A percentile compares a stretch with the other conserved stretches of the same genome.
Conservation (phyloP, 1,284 basidiomycete species). For the Coniferiporia sulphurascens region DNA sequence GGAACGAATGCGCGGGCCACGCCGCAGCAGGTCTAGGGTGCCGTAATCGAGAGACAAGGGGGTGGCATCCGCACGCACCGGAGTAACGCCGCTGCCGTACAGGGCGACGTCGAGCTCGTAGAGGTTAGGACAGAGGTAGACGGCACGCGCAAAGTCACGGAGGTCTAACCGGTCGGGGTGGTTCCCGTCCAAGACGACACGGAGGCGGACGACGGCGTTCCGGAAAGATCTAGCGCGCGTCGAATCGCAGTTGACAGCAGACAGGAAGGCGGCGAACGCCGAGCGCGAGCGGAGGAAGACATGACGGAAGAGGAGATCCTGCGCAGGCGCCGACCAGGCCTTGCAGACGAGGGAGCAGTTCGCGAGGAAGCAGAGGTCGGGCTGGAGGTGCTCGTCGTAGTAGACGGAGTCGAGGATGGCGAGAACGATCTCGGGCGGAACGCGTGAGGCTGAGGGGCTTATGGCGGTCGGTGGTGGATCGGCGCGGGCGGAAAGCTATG, state of each 20-base stretch:
- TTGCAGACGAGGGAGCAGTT: slow-evolving; percentile 57
- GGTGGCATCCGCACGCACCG: slow-evolving; percentile 35
- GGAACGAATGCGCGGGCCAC: slow-evolving; percentile 49
- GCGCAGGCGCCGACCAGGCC: slow-evolving; percentile 56
- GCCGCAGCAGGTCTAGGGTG: slow-evolving; percentile 46
- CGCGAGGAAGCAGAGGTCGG: slow-evolving; percentile 40
- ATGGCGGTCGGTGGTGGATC: background rate
- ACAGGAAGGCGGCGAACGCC: slow-evolving; percentile 49
- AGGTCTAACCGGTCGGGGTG: slow-evolving; percentile 55
- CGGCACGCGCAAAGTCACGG: slow-evolving; percentile 50
- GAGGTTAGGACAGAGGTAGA: slow-evolving; percentile 55
- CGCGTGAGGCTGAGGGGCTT: background rate
- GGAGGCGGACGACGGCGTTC: slow-evolving; percentile 48
- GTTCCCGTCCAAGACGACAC: slow-evolving; percentile 57
- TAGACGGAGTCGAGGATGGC: slow-evolving; percentile 55
- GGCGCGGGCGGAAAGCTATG: background rate
- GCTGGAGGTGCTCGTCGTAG: slow-evolving; percentile 34
- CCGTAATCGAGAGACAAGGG: slow-evolving; percentile 52
- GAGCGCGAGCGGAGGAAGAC: slow-evolving; percentile 48
- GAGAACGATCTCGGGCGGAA: slow-evolving; percentile 61
- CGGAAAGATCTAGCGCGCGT: slow-evolving; percentile 32
- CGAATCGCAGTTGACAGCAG: slow-evolving; percentile 43
- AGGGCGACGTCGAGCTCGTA: slow-evolving; percentile 49
- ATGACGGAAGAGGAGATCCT: slow-evolving; percentile 57
- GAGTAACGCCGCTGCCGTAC: slow-evolving; percentile 46